Evolutionary conservation across 768 basidiomycete genomes (phyloP), one percentile per base, ranked within the genome.

Genomic region (Leccinum broughii): DNA sequence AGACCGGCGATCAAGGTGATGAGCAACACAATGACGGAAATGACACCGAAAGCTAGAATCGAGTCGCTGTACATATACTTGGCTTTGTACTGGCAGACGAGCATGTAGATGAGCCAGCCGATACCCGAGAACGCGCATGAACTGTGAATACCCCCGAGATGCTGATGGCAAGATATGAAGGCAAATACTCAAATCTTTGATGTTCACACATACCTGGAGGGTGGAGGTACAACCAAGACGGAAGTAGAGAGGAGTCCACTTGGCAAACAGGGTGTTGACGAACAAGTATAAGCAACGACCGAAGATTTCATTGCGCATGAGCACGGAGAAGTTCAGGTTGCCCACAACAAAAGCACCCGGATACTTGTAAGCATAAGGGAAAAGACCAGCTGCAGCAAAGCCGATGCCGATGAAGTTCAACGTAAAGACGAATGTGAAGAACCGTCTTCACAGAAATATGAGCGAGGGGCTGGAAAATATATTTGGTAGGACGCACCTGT

Each of bases 231-330:
- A 89, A 30, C 82, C 86, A 20, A 90, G 77, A 59, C 89, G 81
- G 75, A 81, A 90, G 81, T 81, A 84, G 32, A 91, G 77, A 22
- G 89, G 89, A 1, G 89, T 74, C 89, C 89, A 90, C 85, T 89
- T 92, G n/a, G 89, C 88, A 62, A 93, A 92, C 30, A 81, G 72
- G 0, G 84, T 89, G 69, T 90, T 93, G 62, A 90, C 81, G 22
- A 86, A 66, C 51, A 86, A 72, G 69, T 92, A 93, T 14, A 93
- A 68, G 37, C 85, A 72, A n/a, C 92, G 87, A 10, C 90, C 89
- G 63, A 93, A 93, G 2, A 92, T 77, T 64, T 93, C 92, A 66
- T 93, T 93, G 22, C 92, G 81, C 79, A 90, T 84, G 22, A 93
- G 79, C 58, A 93, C 85, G 6, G 90, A 84, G 26, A 83, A 75